phyloP scores from a whole-genome alignment of 1,139 yeast species.

The Candida tetrigidarum region DNA sequence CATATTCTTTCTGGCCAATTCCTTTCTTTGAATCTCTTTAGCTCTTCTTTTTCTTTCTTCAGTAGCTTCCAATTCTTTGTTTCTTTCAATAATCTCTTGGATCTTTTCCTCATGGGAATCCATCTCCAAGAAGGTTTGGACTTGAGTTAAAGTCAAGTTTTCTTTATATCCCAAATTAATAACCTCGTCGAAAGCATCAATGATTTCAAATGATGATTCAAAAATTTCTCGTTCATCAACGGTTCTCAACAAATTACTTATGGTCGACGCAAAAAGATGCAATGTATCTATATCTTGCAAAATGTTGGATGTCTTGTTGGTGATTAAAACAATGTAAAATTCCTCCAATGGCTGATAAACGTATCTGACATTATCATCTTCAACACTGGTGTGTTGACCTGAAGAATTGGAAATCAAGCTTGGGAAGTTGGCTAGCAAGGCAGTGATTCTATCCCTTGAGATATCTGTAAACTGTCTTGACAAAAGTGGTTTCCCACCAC shows the following conservation, averaged over 20 bases:
- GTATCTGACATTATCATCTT: constrained; percentile 90
- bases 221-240: constrained; percentile 86
- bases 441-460: constrained; percentile 83
- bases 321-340: constrained; percentile 86
- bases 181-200: constrained; percentile 94
- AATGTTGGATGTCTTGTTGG: constrained; percentile 90
- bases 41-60: constrained; percentile 98
- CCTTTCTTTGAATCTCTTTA: constrained; percentile 90
- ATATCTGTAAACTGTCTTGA: constrained; percentile 93
- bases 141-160: constrained; percentile 80
- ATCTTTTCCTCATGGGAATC: constrained; percentile 98
- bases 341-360: constrained; percentile 97
- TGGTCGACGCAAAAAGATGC: constrained; percentile 81
- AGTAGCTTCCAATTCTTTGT: constrained; percentile 95
- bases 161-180: constrained; percentile 90
- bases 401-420: constrained; percentile 70
- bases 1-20: constrained; percentile 64
- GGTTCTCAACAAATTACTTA: constrained; percentile 71
- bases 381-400: constrained; percentile 92
- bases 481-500: constrained; percentile 91
- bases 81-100: constrained; percentile 96
- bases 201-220: constrained; percentile 83
- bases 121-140: constrained; percentile 92
- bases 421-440: constrained; percentile 86
- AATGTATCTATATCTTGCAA: constrained; percentile 94